Evolutionary conservation across 164 flowering plant genomes (phyloP).

Genomic region (Tetrastigma voinierianum): DNA sequence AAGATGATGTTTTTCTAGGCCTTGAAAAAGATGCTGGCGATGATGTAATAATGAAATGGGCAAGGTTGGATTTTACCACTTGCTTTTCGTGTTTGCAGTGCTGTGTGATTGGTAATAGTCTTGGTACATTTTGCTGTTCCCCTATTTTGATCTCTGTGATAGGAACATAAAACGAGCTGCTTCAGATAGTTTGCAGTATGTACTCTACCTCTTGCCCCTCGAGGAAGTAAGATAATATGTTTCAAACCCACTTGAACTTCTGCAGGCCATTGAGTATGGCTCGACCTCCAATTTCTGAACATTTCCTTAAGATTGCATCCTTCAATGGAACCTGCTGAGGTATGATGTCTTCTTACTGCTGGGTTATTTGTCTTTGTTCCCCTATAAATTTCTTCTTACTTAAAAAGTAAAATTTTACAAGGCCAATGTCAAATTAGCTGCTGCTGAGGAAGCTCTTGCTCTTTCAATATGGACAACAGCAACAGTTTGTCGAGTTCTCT

Average conservation of each 20-base stretch:
- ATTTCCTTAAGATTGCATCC: slow-evolving; percentile 19
- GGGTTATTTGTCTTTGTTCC: not conserved
- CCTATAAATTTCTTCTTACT: not conserved
- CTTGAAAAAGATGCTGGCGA: slow-evolving; percentile 38
- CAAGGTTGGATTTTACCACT: slow-evolving; percentile 50
- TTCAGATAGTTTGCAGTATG: slow-evolving; percentile 76
- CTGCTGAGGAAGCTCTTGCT: slow-evolving; percentile 85
- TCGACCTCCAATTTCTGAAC: slow-evolving; percentile 55
- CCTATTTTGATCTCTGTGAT: slow-evolving; percentile 11
- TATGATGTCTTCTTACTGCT: slow-evolving; percentile 15
- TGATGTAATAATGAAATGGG: slow-evolving; percentile 73
- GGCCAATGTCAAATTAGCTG: slow-evolving; percentile 66
- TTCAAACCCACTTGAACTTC: slow-evolving; percentile 83
- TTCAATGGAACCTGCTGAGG: slow-evolving; percentile 52
- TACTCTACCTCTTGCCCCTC: slow-evolving; percentile 57
- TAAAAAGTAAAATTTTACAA: slow-evolving; percentile 15
- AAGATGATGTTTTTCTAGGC: slow-evolving; percentile 47
- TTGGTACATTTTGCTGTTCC: slow-evolving; percentile 1
- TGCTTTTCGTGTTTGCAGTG: not conserved
- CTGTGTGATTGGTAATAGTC: not conserved
- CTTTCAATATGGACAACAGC: slow-evolving; percentile 89
- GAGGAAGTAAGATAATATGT: slow-evolving; percentile 61
- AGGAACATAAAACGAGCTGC: slow-evolving; percentile 79
- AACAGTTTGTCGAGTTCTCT: slow-evolving; percentile 83
- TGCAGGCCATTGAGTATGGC: slow-evolving; percentile 74